Conservation (phyloP, 768 basidiomycete species). For the Tricholoma furcatifolium region DNA sequence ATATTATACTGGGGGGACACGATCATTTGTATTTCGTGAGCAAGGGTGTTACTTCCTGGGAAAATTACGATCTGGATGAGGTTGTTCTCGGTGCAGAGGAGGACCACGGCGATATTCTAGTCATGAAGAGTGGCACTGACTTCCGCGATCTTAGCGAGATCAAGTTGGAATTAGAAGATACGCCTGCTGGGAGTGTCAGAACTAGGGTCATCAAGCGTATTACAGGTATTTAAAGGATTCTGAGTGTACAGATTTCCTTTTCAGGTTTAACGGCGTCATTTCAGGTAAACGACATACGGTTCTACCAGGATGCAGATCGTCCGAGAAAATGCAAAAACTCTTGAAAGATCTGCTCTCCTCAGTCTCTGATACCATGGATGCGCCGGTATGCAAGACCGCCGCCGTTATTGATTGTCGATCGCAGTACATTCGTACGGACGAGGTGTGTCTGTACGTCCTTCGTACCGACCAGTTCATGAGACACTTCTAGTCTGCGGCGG, state of each 20-base stretch:
- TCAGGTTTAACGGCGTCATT: background rate
- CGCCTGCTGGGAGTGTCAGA: conserved; percentile 63
- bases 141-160: conserved; percentile 86
- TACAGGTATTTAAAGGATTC: conserved; percentile 41
- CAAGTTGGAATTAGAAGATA: conserved; percentile 55
- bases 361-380: conserved; percentile 67
- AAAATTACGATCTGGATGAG: conserved; percentile 53
- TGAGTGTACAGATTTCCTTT: background rate
- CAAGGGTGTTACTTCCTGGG: conserved; percentile 65
- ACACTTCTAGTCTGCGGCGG: conserved; percentile 54
- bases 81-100: conserved; percentile 64
- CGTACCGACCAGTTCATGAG: background rate
- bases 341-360: conserved; percentile 64
- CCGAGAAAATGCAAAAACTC: conserved; percentile 52
- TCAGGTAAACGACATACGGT: conserved; percentile 67
- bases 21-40: conserved; percentile 83
- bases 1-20: conserved; percentile 85
- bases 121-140: conserved; percentile 87
- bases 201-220: conserved; percentile 61
- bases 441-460: conserved; percentile 40
- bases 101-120: conserved; percentile 69
- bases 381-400: conserved; percentile 71
- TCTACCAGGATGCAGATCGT: conserved; percentile 57
- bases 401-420: conserved; percentile 74
- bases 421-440: conserved; percentile 67